These are phyloP conservation scores for Aspergillus sp. DNA, from an alignment of 2,329 filamentous ascomycete species.

Conservation along the genomic window DNA sequence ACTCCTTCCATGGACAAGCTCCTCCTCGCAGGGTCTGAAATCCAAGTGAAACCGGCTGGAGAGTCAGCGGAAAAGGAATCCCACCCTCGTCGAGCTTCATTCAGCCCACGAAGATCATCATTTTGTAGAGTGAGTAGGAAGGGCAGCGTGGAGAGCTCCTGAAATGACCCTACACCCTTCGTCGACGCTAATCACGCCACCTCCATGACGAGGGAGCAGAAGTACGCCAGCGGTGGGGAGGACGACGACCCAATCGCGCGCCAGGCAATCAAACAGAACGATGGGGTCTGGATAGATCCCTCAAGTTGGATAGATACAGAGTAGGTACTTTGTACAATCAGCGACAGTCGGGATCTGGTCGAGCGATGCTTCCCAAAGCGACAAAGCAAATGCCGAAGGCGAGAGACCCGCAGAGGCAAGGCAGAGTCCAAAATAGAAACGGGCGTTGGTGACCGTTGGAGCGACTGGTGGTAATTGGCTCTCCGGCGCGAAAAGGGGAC, in stretches of 20 bases:
- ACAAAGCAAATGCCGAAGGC: conserved; percentile 8
- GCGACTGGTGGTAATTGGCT: background rate
- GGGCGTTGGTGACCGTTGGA: background rate
- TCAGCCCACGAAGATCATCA: background rate
- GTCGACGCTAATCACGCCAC: background rate
- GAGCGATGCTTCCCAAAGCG: background rate
- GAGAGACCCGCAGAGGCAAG: background rate
- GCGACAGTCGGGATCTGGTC: background rate
- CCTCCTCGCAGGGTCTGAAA: background rate
- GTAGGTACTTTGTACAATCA: background rate
- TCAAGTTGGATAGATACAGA: too few relatives aligned
- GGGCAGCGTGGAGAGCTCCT: too few relatives aligned
- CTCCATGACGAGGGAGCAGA: too few relatives aligned
- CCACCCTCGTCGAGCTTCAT: background rate
- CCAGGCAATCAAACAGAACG: background rate
- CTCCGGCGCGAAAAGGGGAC: background rate
- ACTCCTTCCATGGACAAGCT: background rate
- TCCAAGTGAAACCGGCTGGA: background rate
- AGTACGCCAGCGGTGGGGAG: too few relatives aligned
- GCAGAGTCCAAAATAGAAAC: background rate
- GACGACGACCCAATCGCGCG: background rate
- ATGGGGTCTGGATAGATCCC: background rate
- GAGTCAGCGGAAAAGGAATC: background rate
- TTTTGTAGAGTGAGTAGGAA: background rate
- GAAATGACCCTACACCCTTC: background rate